phyloP scores from a whole-genome alignment of 176 grass and related monocot species.

The Oropetium thomaeum region DNA sequence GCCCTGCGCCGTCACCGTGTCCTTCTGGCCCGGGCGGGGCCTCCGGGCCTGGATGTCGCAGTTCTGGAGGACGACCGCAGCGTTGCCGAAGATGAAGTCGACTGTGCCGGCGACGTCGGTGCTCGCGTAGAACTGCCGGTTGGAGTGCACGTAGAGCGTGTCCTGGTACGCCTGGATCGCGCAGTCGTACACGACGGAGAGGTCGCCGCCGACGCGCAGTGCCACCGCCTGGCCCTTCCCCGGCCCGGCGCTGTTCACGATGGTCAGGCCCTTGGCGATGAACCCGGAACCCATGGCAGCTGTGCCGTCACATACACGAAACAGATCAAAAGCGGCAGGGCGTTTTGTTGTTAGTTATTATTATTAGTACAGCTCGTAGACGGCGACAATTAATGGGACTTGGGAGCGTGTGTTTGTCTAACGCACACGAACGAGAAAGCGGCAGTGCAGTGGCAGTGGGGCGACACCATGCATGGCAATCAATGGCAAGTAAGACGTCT shows the following conservation, averaged over 20 bases:
- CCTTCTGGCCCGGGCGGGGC: conserved; percentile 11
- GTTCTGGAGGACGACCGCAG: conserved; percentile 54
- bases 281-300: conserved; percentile 73
- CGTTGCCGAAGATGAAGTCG: conserved; percentile 88
- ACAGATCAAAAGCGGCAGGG: neutral
- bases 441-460: neutral
- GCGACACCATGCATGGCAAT: too few relatives aligned
- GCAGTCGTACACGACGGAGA: conserved; percentile 63
- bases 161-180: conserved; percentile 68
- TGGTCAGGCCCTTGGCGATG: conserved; percentile 65
- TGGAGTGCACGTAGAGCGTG: conserved; percentile 68
- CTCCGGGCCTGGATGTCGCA: conserved; percentile 48
- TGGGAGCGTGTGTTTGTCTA: neutral
- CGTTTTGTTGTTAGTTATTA: too few relatives aligned
- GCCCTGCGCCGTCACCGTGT: conserved; percentile 69
- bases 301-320: neutral
- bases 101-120: conserved; percentile 54
- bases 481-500: conserved; percentile 13
- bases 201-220: conserved; percentile 58
- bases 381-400: neutral
- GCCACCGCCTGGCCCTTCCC: conserved; percentile 70
- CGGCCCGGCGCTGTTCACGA: conserved; percentile 62
- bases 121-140: conserved; percentile 62
- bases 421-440: neutral
- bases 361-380: neutral